phyloP scores from a whole-genome alignment of 1,284 basidiomycete genomes.

The Cystobasidiaceae sp. region DNA sequence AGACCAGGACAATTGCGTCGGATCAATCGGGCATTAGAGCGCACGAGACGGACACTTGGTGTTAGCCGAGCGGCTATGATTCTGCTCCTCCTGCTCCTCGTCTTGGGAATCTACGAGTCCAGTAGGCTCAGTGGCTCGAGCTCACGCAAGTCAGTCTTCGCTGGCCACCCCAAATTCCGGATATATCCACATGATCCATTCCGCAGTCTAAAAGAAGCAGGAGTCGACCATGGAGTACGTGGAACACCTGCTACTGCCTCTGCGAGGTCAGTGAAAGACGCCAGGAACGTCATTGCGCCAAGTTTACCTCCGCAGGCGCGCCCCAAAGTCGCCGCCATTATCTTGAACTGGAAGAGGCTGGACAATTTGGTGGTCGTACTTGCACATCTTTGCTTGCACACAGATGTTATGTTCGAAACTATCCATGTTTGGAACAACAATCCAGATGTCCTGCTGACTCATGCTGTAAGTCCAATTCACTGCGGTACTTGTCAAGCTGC shows the following conservation, averaged over 20 bases:
- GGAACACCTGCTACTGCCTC: neutral
- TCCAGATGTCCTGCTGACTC: conserved; percentile 33
- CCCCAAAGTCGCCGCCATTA: conserved; percentile 35
- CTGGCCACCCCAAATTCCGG: neutral
- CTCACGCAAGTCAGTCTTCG: neutral
- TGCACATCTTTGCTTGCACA: conserved; percentile 36
- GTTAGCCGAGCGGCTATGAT: conserved; percentile 8
- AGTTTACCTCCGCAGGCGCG: neutral
- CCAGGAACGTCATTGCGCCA: neutral
- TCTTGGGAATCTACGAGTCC: conserved; percentile 14
- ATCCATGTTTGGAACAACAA: conserved; percentile 42
- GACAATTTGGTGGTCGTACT: conserved; percentile 38
- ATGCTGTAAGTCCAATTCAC: conserved; percentile 3
- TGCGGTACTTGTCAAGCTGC: neutral
- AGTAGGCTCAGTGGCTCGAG: neutral
- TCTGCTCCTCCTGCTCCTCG: conserved; percentile 4
- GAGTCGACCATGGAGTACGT: neutral
- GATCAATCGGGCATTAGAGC: neutral
- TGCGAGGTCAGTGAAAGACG: neutral
- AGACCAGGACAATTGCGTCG: neutral
- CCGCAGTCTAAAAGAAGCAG: conserved; percentile 14
- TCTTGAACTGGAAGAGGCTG: conserved; percentile 41
- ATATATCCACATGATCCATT: conserved; percentile 16
- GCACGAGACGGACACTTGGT: conserved; percentile 7
- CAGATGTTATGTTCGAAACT: conserved; percentile 32